Evolutionary conservation across 1,284 basidiomycete genomes (phyloP).

Genomic region (Ustilago shanxiensis): DNA sequence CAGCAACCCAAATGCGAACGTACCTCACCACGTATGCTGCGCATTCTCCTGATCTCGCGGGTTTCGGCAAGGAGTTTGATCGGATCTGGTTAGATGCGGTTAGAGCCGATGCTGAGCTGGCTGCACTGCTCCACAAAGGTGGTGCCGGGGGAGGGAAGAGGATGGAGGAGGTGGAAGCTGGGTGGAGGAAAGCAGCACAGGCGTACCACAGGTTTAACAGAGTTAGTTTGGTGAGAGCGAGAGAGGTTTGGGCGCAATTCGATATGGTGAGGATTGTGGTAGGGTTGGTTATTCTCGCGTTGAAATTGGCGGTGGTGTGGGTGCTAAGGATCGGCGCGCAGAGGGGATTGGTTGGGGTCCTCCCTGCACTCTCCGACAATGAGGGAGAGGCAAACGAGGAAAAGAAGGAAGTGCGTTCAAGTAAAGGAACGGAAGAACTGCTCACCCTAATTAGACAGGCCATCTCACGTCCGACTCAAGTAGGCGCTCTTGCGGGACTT

Average conservation of each 20-base stretch:
- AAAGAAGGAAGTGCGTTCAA: slow-evolving; percentile 5
- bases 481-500: slow-evolving; percentile 12
- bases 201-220: slow-evolving; percentile 75
- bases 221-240: slow-evolving; percentile 79
- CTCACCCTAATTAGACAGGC: slow-evolving; percentile 4
- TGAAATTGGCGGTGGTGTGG: slow-evolving; percentile 25
- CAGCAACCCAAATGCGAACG: slow-evolving; percentile 80
- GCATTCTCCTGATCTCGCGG: slow-evolving; percentile 76
- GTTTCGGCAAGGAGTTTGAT: slow-evolving; percentile 65
- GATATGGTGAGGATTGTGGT: slow-evolving; percentile 81
- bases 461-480: background rate
- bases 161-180: slow-evolving; percentile 18
- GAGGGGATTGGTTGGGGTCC: slow-evolving; percentile 15
- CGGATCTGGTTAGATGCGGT: slow-evolving; percentile 49
- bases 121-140: background rate
- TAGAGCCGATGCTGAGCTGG: slow-evolving; percentile 52
- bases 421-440: slow-evolving; percentile 28
- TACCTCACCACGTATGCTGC: slow-evolving; percentile 83
- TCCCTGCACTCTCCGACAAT: background rate
- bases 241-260: slow-evolving; percentile 94
- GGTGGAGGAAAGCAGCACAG: slow-evolving; percentile 32
- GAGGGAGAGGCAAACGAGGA: background rate
- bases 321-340: slow-evolving; percentile 25
- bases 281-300: slow-evolving; percentile 73
- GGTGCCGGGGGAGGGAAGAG: background rate